A percentile compares a stretch with the other conserved stretches of the same genome.
These are phyloP conservation scores for Firmiana major DNA, from an alignment of 345 rosid species.

Conservation along the genomic window DNA sequence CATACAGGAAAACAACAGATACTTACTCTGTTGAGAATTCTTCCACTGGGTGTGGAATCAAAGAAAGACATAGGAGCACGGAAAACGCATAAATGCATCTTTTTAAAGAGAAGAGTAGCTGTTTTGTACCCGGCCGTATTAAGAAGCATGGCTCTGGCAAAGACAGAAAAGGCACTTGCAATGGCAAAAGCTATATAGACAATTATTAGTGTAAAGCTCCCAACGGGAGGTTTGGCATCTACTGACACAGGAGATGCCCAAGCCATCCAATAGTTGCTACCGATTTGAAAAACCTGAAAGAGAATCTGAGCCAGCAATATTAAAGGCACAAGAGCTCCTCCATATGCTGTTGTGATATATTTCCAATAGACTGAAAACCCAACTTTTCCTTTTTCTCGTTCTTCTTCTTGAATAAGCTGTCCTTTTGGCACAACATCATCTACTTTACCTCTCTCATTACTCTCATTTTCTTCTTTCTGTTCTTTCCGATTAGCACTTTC, in stretches of 20 bases:
- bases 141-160: constrained; percentile 50
- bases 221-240: constrained; percentile 50
- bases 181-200: constrained; percentile 54
- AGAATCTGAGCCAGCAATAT: constrained; percentile 58
- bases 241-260: constrained; percentile 68
- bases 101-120: constrained; percentile 62
- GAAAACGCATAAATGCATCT: constrained; percentile 63
- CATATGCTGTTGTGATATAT: constrained; percentile 59
- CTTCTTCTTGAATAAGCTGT: constrained; percentile 77
- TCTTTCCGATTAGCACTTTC: constrained; percentile 17
- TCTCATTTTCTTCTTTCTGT: constrained; percentile 29
- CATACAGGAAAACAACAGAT: no score
- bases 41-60: constrained; percentile 81
- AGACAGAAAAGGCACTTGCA: constrained; percentile 60
- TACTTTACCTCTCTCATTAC: constrained; percentile 29
- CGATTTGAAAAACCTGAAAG: constrained; percentile 67
- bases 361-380: constrained; percentile 62
- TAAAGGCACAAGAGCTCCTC: constrained; percentile 71
- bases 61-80: constrained; percentile 80
- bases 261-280: constrained; percentile 90
- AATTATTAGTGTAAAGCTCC: constrained; percentile 37
- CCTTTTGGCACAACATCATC: constrained; percentile 40
- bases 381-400: constrained; percentile 77
- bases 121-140: constrained; percentile 60
- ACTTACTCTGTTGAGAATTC: constrained; percentile 65